Percentiles rank a stretch among this genome's conserved stretches.
Conservation (phyloP, 2,329 filamentous ascomycete genomes). For the Teratosphaeria zuluensis region DNA sequence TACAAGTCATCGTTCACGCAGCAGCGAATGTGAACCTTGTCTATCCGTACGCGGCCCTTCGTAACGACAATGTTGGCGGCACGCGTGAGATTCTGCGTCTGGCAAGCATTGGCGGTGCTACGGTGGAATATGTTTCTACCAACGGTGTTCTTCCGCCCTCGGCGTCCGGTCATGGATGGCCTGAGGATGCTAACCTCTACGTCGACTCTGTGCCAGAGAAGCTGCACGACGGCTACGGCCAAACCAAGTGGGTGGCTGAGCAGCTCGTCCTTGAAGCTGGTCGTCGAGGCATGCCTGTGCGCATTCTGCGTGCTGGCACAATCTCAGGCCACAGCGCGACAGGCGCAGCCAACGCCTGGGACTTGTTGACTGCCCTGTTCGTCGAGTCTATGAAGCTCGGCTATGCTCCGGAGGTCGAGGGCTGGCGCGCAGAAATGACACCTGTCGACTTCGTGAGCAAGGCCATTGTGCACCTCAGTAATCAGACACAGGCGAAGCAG, state of each 20-base stretch:
- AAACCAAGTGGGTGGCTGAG: constrained; percentile 75
- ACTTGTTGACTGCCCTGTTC: constrained; percentile 65
- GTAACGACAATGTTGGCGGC: constrained; percentile 68
- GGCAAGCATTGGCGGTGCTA: constrained; percentile 56
- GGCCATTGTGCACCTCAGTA: constrained; percentile 60
- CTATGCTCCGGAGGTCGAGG: constrained; percentile 57
- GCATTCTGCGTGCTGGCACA: constrained; percentile 64
- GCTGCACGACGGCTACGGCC: constrained; percentile 63
- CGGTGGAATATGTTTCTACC: constrained; percentile 69
- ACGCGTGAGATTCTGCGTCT: constrained; percentile 65
- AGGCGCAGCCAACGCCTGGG: constrained; percentile 68
- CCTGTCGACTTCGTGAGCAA: constrained; percentile 73
- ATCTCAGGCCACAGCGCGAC: constrained; percentile 69
- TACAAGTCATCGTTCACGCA: constrained; percentile 68
- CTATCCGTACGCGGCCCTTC: constrained; percentile 68
- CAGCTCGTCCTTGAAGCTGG: constrained; percentile 62
- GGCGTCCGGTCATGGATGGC: constrained; percentile 52
- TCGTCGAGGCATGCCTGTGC: constrained; percentile 58
- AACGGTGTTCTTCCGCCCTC: constrained; percentile 70
- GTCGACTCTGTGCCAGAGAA: constrained; percentile 60
- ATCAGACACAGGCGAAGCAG: constrained; percentile 53
- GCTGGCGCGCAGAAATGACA: constrained; percentile 76
- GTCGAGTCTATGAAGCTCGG: constrained; percentile 69
- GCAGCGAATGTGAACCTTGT: constrained; percentile 72
- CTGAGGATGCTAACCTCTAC: constrained; percentile 57